Base-by-base conservation (phyloP, 2,329 filamentous ascomycete species). In the Epichloe gansuensis region DNA sequence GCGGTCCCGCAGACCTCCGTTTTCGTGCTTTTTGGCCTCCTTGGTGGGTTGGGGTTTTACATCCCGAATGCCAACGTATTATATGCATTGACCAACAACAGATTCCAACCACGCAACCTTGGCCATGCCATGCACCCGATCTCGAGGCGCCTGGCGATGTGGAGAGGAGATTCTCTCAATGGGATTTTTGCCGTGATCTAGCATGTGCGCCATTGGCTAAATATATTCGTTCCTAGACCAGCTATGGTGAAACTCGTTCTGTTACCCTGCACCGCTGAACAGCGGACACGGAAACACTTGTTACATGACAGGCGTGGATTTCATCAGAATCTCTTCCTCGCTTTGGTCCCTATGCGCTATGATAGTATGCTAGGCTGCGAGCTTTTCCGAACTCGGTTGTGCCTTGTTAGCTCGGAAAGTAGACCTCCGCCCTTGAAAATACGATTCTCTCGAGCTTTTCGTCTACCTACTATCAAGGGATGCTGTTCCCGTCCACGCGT, bases 161-260 rank as follows among this genome's bases (percentile, higher is more conserved):
- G 38, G 41, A 51, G 52, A 44, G 38, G 41, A 51, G 52, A 44
- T 23, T 50, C 43, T 54, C 43, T 45, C 35, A 37, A 38, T 34
- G 48, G 38, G 21, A 17, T 9, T 11, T 31, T 54, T 42, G 34
- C 31, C 34, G 38, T 54, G 52, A 41, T 42, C 35, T 17, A 31
- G 25, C 31, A 37, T 38, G n/a, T 15, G 31, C 45, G 35, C 44
- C 15, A 49, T 54, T 34, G 52, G 23, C 43, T 28, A 8, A 5
- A 23, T n/a, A 37, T 9, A 25, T 35, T 7, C 15, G 17, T 37
- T 25, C 41, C 28, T 17, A 41, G 31, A 38, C 39, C 41, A 34
- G 3, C 28, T 34, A 17, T 17, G 17, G 17, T 17, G 17, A 17
- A 17, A 21, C 39, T 23, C 39, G 35, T 41, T 23, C 17, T 9